Percentiles rank a stretch among this genome's conserved stretches.
Evolutionary conservation across 2,329 filamentous ascomycete genomes (phyloP).

Genomic region (Pseudocercospora eumusae): DNA sequence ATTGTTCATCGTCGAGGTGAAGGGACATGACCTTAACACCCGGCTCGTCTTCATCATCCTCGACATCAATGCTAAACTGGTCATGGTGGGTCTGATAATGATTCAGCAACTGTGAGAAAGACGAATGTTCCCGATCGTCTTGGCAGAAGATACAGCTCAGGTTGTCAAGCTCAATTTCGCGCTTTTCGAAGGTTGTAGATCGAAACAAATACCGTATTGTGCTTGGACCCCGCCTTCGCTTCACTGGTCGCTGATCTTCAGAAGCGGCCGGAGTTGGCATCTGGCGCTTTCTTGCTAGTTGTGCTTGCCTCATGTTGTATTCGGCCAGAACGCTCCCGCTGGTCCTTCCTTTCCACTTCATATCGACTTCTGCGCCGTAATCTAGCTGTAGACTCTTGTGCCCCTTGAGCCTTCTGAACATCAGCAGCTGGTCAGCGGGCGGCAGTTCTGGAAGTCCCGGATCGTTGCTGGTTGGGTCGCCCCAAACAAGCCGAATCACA

Average conservation of each 20-base stretch:
- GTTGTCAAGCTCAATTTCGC: slow-evolving; percentile 14
- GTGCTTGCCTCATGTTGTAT: slow-evolving; percentile 27
- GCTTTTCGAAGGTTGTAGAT: slow-evolving; percentile 15
- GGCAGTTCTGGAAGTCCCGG: slow-evolving; percentile 36
- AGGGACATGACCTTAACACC: slow-evolving; percentile 23
- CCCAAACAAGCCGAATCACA: slow-evolving; percentile 35
- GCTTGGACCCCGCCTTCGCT: slow-evolving; percentile 17
- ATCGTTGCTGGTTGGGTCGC: slow-evolving; percentile 16
- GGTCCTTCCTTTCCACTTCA: slow-evolving; percentile 33
- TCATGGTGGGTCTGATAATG: slow-evolving; percentile 43
- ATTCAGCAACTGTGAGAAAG: slow-evolving; percentile 38
- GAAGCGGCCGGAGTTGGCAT: slow-evolving; percentile 34
- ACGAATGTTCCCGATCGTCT: slow-evolving; percentile 26
- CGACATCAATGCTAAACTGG: slow-evolving; percentile 37
- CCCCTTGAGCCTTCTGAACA: slow-evolving; percentile 28
- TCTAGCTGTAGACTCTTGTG: slow-evolving; percentile 24
- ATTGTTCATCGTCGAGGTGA: slow-evolving; percentile 18
- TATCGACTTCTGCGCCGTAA: slow-evolving; percentile 32
- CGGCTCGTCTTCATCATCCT: slow-evolving; percentile 22
- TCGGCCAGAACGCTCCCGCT: slow-evolving; percentile 28
- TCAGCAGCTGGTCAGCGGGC: slow-evolving; percentile 21
- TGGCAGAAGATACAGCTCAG: slow-evolving; percentile 34
- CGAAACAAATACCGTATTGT: slow-evolving; percentile 34
- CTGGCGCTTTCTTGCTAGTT: slow-evolving; percentile 24
- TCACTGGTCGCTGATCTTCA: slow-evolving; percentile 20